Base-by-base conservation (phyloP, 2,329 filamentous ascomycete species). In the Colletotrichum higginsianum region DNA sequence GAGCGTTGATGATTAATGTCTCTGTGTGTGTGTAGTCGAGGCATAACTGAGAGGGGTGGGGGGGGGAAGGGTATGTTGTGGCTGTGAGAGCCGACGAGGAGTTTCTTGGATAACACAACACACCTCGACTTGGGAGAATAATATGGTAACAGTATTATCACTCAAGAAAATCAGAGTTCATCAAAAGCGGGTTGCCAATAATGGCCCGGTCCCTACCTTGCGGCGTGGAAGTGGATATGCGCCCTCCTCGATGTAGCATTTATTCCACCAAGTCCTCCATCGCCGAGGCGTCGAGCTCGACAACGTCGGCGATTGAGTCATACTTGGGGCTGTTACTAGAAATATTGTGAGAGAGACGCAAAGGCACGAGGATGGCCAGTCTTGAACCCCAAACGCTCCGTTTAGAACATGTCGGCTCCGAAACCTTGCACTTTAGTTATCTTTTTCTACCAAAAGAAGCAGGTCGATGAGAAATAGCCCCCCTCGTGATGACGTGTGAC, bases 341-440 rank as follows among this genome's bases (percentile, higher is more conserved):
- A 61, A 3, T 61, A 66, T 11, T 56, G 16, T 5, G 66, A 44
- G 70, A 53, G 13, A 74, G 55, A 11, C 71, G 62, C 26, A 70
- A 60, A 8, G 67, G 71, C n/a, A 62, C 21, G 42, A 67, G 26
- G 50, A 72, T 13, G 64, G 35, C 67, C 44, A 56, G 46, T 38
- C n/a, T 58, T 1, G 35, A 73, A 63, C 56, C 42, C 16, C 2
- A 46, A 46, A 46, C 15, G 44, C 16, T 18, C 44, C 16, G 18
- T 46, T n/a, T 11, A 1, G n/a, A 23, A 11, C 21, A 18, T 12
- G 4, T 11, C 7, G 11, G 46, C n/a, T 49, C 18, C 4, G 46
- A 13, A 21, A 23, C n/a, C 46, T 12, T 21, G 7, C 2, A n/a
- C n/a, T 23, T 49, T 49, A 9, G 46, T 4, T 13, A 13, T 49